Evolutionary conservation across 768 basidiomycete species (phyloP).

Genomic region (Rhizopogon salebrosus): DNA sequence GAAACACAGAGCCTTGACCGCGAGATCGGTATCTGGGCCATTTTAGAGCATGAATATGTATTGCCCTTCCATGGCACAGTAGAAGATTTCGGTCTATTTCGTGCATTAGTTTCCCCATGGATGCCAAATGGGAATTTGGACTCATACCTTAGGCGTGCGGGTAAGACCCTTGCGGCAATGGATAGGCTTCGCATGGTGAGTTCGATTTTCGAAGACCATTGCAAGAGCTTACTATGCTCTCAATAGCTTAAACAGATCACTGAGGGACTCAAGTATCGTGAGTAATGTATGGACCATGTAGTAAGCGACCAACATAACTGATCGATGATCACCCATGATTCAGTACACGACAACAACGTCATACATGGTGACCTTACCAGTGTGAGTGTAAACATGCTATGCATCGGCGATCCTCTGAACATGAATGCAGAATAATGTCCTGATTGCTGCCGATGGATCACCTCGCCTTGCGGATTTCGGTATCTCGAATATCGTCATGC

Average conservation of each 20-base stretch:
- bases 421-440: constrained; percentile 4
- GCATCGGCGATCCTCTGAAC: not conserved
- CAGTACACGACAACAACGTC: too few relatives aligned
- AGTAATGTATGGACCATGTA: too few relatives aligned
- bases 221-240: not conserved
- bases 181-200: constrained; percentile 34
- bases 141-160: constrained; percentile 32
- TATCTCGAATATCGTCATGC: constrained; percentile 33
- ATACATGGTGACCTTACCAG: constrained; percentile 7
- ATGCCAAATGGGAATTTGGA: constrained; percentile 34
- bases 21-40: constrained; percentile 35
- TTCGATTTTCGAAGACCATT: not conserved
- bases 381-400: not conserved
- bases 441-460: constrained; percentile 3
- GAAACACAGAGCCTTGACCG: constrained; percentile 21
- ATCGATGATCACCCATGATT: too few relatives aligned
- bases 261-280: too few relatives aligned
- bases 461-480: constrained; percentile 33
- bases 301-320: too few relatives aligned
- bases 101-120: constrained; percentile 39
- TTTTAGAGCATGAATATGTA: constrained; percentile 32
- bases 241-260: too few relatives aligned
- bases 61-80: constrained; percentile 32
- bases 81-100: constrained; percentile 30
- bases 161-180: constrained; percentile 29